phyloP scores from a whole-genome alignment of 768 basidiomycete genomes.

The Lentinula lateritia region DNA sequence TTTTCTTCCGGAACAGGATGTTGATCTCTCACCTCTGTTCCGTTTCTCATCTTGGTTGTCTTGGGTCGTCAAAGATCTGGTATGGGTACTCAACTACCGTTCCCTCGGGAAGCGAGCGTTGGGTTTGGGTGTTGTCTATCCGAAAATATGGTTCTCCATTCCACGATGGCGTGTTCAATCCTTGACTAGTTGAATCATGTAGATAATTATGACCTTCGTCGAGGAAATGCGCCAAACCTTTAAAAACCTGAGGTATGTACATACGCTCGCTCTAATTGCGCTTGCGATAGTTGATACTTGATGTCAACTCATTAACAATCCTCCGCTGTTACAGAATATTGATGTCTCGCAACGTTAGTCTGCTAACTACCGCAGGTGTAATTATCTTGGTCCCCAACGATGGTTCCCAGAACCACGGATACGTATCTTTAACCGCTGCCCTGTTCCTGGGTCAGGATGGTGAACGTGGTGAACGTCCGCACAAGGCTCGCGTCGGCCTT shows the following conservation, averaged over 20 bases:
- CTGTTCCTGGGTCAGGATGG: neutral
- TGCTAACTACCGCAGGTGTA: neutral
- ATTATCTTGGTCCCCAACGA: neutral
- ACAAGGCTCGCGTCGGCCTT: neutral
- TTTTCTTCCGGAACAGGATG: neutral
- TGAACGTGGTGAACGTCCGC: neutral
- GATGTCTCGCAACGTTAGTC: too few species aligned
- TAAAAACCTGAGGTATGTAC: too few species aligned
- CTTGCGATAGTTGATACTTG: too few species aligned
- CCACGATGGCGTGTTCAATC: neutral
- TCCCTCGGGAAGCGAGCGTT: neutral
- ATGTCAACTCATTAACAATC: too few species aligned
- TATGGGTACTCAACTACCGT: neutral
- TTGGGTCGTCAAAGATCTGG: neutral
- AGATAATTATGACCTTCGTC: too few species aligned
- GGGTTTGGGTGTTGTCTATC: neutral
- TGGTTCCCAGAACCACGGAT: neutral
- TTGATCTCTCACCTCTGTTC: neutral
- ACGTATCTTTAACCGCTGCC: neutral
- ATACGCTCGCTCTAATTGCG: too few species aligned
- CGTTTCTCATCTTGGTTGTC: neutral
- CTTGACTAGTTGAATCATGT: too few species aligned
- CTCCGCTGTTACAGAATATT: too few species aligned
- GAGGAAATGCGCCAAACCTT: too few species aligned
- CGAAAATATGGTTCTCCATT: neutral